phyloP scores from a whole-genome alignment of 1,284 basidiomycete genomes.

The Trichosporon faecale region DNA sequence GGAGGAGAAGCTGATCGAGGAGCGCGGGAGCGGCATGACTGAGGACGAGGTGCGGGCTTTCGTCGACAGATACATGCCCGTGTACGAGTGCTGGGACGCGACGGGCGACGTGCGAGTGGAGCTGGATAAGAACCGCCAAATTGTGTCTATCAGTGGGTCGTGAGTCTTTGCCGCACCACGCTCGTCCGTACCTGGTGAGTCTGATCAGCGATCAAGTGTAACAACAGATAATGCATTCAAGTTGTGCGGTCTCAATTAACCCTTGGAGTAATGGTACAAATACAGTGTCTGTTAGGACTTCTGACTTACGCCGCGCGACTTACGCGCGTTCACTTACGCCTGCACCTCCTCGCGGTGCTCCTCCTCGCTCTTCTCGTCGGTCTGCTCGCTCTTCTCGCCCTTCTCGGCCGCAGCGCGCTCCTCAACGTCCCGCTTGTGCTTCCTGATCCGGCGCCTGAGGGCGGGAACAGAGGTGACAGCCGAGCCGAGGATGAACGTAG shows the following conservation, averaged over 20 bases:
- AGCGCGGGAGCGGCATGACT: constrained; percentile 84
- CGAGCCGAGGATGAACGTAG: constrained; percentile 31
- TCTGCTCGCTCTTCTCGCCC: neutral
- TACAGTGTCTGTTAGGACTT: neutral
- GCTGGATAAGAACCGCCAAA: neutral
- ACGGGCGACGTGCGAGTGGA: neutral
- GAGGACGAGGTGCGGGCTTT: constrained; percentile 72
- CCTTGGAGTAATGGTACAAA: neutral
- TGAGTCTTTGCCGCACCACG: neutral
- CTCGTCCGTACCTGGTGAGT: too few relatives aligned
- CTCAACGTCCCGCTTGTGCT: neutral
- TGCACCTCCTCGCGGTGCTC: neutral
- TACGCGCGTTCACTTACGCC: neutral
- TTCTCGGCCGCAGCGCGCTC: neutral
- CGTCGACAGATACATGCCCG: constrained; percentile 52
- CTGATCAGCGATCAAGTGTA: neutral
- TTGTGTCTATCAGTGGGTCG: neutral
- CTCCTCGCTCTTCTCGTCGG: neutral
- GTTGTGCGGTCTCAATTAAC: neutral
- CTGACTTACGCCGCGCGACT: neutral
- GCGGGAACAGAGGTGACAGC: constrained; percentile 20
- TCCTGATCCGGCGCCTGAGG: neutral
- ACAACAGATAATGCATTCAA: neutral
- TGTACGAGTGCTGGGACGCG: constrained; percentile 31
- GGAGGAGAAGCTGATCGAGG: constrained; percentile 78